A percentile compares a stretch with the other conserved stretches of the same genome.
These are phyloP conservation scores for Exophiala aquamarina DNA, from an alignment of 2,329 filamentous ascomycete genomes.

Conservation along the genomic window DNA sequence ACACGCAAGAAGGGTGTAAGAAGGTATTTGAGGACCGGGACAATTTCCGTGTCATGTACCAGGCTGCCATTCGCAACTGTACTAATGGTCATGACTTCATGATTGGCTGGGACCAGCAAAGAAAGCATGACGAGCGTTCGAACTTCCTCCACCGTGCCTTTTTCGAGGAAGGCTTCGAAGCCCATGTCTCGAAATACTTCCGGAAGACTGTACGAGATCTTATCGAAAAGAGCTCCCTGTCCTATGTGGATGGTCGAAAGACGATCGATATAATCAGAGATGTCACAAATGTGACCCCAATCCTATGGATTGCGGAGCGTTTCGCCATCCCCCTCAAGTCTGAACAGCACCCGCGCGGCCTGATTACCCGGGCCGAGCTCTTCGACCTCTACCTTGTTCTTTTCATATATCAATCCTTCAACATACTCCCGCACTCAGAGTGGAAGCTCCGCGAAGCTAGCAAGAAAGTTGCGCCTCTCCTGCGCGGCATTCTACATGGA, in stretches of 20 bases:
- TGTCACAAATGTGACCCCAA: conserved; percentile 66
- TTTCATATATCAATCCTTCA: conserved; percentile 55
- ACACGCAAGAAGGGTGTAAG: conserved; percentile 52
- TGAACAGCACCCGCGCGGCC: conserved; percentile 57
- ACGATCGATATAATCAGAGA: conserved; percentile 61
- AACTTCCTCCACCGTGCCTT: conserved; percentile 47
- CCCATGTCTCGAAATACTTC: conserved; percentile 46
- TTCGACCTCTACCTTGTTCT: conserved; percentile 48
- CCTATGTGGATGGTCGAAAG: conserved; percentile 44
- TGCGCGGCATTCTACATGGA: conserved; percentile 43
- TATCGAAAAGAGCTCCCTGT: conserved; percentile 49
- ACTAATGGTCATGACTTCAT: conserved; percentile 50
- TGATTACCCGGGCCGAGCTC: conserved; percentile 47
- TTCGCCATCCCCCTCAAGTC: conserved; percentile 70
- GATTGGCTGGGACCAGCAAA: conserved; percentile 47
- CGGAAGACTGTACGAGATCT: conserved; percentile 42
- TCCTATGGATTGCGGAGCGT: conserved; percentile 62
- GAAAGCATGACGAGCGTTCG: conserved; percentile 42
- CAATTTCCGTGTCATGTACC: conserved; percentile 51
- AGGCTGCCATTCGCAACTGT: conserved; percentile 41
- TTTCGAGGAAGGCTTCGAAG: conserved; percentile 47
- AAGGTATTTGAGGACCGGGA: conserved; percentile 51
- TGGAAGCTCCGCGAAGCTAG: conserved; percentile 50
- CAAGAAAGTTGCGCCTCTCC: conserved; percentile 38
- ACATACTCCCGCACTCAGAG: conserved; percentile 50